Evolutionary conservation across 2,329 filamentous ascomycete genomes (phyloP), one percentile per base, ranked within the genome.

Genomic region (Penicillium thymicola): DNA sequence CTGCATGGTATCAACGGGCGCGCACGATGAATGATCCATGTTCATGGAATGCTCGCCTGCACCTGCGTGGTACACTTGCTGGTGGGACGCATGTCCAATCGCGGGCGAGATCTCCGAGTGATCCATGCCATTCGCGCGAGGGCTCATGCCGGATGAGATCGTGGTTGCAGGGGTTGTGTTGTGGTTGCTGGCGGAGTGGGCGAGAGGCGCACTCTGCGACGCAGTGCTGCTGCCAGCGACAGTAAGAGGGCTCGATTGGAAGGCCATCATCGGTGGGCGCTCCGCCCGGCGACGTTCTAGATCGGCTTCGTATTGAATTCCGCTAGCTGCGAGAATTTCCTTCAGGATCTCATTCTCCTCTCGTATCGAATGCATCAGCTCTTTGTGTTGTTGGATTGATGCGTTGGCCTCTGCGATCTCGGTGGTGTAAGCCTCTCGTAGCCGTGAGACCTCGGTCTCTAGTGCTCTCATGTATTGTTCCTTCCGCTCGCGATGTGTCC

Each of bases 401-500:
- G 68, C 54, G 51, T 75, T 73, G 36, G 72, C 67, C 7, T 85
- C 83, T 18, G 88, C 83, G 49, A 83, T 86, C 67, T 86, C 86
- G 69, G 87, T 93, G n/a, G 88, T 82, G 58, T 75, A 79, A 8
- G 70, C 70, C 71, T 97, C 92, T 72, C 95, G 94, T 42, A 97
- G 80, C 47, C 91, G 87, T 21, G 95, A 81, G 5, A 97, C 89
- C 75, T 97, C 92, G 69, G 93, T 88, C 75, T 99, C 94, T 16
- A 97, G 84, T 11, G 89, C 86, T 74, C 95, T 95, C 79, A 97
- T 95, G 73, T 97, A 97, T 67, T 92, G 83, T 76, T 97, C 94
- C 74, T 97, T 97, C 64, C 94, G 86, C 77, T 97, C 94, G 54
- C 94, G 91, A 75, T 99, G 94, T 18, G 94, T 97, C 70, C 94